phyloP scores from a whole-genome alignment of 2,329 filamentous ascomycete species.

The Diaporthe citrichinensis region DNA sequence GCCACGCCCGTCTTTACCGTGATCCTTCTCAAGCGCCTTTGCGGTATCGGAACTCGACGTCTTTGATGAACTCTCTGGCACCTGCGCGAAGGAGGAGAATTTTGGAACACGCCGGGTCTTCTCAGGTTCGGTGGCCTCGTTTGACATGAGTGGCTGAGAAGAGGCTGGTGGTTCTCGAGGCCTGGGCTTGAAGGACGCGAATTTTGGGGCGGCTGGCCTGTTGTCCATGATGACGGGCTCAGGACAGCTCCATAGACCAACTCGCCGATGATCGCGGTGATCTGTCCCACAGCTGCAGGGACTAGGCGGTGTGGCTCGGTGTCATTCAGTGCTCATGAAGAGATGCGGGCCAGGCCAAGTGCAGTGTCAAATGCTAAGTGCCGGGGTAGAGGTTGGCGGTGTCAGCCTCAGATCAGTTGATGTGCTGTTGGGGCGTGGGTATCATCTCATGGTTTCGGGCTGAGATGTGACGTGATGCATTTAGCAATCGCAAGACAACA shows the following conservation, averaged over 20 bases:
- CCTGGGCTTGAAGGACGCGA: slow-evolving; percentile 49
- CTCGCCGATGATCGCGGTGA: not conserved
- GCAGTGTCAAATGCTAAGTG: not conserved
- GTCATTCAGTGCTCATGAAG: not conserved
- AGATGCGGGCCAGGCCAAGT: not conserved
- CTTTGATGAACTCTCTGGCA: not conserved
- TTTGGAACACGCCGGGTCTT: slow-evolving; percentile 48
- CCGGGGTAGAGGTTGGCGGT: not conserved
- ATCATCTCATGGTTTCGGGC: not conserved
- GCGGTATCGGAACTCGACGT: not conserved
- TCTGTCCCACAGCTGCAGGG: not conserved
- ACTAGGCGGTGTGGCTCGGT: not conserved
- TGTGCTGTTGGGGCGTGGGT: not conserved
- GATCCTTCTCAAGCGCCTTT: not conserved
- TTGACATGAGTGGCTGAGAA: not conserved
- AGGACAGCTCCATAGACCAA: not conserved
- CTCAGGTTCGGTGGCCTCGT: not conserved
- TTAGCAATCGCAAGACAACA: not conserved
- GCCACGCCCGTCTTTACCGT: slow-evolving; percentile 2
- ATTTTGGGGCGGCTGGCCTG: slow-evolving; percentile 49
- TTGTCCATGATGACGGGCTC: slow-evolving; percentile 37
- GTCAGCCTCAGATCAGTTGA: not conserved
- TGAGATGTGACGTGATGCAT: not conserved
- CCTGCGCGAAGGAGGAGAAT: slow-evolving; percentile 46
- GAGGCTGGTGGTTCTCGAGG: slow-evolving; percentile 18